phyloP scores from a whole-genome alignment of 2,329 filamentous ascomycete genomes.

The Verticillium isaacii region DNA sequence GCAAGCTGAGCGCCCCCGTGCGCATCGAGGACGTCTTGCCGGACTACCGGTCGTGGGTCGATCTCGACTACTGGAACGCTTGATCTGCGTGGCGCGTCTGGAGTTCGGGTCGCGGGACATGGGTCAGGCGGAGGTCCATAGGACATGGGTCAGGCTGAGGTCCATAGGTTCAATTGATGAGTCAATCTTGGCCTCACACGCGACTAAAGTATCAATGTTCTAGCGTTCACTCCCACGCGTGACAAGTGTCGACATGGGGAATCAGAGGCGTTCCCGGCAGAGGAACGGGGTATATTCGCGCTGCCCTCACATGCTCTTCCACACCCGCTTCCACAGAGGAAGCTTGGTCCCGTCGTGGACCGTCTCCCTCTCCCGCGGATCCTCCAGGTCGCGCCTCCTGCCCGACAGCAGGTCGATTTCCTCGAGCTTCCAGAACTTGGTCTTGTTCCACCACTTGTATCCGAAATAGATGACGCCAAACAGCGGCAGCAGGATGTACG shows the following conservation, averaged over 20 bases:
- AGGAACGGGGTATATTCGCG: background rate
- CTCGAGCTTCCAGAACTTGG: constrained; percentile 40
- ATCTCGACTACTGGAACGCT: constrained; percentile 6
- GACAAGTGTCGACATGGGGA: background rate
- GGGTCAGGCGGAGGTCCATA: too few relatives aligned
- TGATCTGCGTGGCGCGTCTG: background rate
- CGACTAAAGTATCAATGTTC: too few relatives aligned
- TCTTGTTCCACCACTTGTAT: constrained; percentile 52
- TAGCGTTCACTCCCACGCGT: background rate
- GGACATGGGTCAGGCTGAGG: too few relatives aligned
- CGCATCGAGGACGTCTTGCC: constrained; percentile 17
- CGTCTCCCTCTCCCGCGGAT: constrained; percentile 26
- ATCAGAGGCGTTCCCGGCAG: background rate
- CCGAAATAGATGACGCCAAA: constrained; percentile 52
- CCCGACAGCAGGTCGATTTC: constrained; percentile 56
- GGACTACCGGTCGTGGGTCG: constrained; percentile 8
- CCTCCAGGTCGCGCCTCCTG: constrained; percentile 49
- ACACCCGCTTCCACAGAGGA: constrained; percentile 37
- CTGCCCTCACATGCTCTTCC: constrained; percentile 20
- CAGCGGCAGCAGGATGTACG: constrained; percentile 56
- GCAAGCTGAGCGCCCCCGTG: constrained; percentile 28
- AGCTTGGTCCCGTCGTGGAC: constrained; percentile 16
- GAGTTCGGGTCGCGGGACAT: too few relatives aligned
- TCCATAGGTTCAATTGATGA: too few relatives aligned
- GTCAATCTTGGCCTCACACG: too few relatives aligned